Conservation (phyloP, 495 filamentous ascomycete genomes). For the Bacidia rubella region DNA sequence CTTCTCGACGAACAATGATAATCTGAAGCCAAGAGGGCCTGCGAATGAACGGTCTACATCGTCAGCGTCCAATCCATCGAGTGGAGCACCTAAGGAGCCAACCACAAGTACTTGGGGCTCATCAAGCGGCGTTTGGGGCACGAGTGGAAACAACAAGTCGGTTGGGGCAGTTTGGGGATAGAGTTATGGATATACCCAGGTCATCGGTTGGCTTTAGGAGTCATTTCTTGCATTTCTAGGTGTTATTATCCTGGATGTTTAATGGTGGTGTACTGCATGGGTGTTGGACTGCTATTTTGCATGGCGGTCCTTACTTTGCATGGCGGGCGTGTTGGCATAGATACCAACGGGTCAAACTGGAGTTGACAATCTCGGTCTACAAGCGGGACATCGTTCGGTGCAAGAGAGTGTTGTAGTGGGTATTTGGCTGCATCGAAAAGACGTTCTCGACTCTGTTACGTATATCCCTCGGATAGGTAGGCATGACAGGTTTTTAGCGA, state of each 20-base stretch:
- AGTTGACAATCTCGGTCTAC: background rate
- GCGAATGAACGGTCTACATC: slow-evolving; percentile 47
- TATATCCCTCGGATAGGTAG: background rate
- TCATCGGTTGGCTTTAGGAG: background rate
- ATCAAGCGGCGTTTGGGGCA: slow-evolving; percentile 61
- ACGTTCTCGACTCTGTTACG: background rate
- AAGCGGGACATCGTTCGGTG: too few species aligned
- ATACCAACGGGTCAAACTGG: background rate
- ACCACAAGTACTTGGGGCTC: slow-evolving; percentile 57
- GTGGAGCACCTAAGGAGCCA: slow-evolving; percentile 34
- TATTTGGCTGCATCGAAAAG: background rate
- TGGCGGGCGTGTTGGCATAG: slow-evolving; percentile 2
- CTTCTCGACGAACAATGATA: slow-evolving; percentile 44
- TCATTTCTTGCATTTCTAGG: slow-evolving; percentile 1
- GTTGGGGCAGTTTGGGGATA: slow-evolving; percentile 6
- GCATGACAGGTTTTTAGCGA: background rate
- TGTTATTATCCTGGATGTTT: slow-evolving; percentile 1
- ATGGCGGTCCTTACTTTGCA: background rate
- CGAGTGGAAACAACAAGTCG: slow-evolving; percentile 24
- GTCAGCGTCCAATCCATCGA: slow-evolving; percentile 45
- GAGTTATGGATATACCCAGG: background rate
- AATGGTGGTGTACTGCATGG: background rate
- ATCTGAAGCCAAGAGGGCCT: slow-evolving; percentile 24
- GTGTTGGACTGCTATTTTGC: background rate
- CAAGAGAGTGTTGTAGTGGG: too few species aligned